A percentile compares a stretch with the other conserved stretches of the same genome.
These are phyloP conservation scores for Diphasiastrum complanatum DNA, from an alignment of 83 land plant species.

Conservation along the genomic window DNA sequence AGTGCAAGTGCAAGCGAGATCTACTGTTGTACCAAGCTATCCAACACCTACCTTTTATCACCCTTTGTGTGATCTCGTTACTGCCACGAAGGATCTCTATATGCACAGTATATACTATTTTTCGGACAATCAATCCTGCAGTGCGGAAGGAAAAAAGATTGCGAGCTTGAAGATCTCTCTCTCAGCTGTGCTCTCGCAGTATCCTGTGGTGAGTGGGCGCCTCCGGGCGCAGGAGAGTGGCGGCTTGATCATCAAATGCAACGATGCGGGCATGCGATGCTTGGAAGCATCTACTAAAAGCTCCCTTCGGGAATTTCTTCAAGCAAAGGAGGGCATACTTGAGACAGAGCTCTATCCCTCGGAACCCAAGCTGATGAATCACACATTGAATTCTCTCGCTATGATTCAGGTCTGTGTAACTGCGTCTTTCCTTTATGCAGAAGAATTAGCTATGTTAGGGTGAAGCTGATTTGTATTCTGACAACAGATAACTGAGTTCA, in stretches of 20 bases:
- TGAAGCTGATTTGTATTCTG: neutral
- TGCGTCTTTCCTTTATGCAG: slow-evolving; percentile 12
- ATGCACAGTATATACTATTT: slow-evolving; percentile 36
- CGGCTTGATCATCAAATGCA: slow-evolving; percentile 48
- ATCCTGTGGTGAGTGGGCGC: slow-evolving; percentile 53
- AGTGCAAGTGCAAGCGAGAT: slow-evolving; percentile 15
- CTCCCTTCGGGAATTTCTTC: slow-evolving; percentile 38
- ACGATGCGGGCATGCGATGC: slow-evolving; percentile 55
- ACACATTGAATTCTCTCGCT: neutral
- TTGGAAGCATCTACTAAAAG: slow-evolving; percentile 26
- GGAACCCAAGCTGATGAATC: slow-evolving; percentile 4
- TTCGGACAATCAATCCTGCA: slow-evolving; percentile 20
- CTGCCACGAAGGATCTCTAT: slow-evolving; percentile 46
- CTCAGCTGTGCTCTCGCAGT: slow-evolving; percentile 33
- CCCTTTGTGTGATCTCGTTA: slow-evolving; percentile 41
- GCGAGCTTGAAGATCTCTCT: slow-evolving; percentile 35
- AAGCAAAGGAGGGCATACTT: neutral
- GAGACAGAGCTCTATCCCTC: slow-evolving; percentile 1
- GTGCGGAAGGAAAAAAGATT: neutral
- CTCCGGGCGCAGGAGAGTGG: slow-evolving; percentile 31
- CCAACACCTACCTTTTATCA: slow-evolving; percentile 35
- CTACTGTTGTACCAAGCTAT: slow-evolving; percentile 46
- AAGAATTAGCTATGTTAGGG: slow-evolving; percentile 49
- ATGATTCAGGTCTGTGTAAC: neutral
- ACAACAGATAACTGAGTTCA: slow-evolving; percentile 49